phyloP scores from a whole-genome alignment of 225 moss, liverwort and hornwort species.

The Physcomitrium patens region DNA sequence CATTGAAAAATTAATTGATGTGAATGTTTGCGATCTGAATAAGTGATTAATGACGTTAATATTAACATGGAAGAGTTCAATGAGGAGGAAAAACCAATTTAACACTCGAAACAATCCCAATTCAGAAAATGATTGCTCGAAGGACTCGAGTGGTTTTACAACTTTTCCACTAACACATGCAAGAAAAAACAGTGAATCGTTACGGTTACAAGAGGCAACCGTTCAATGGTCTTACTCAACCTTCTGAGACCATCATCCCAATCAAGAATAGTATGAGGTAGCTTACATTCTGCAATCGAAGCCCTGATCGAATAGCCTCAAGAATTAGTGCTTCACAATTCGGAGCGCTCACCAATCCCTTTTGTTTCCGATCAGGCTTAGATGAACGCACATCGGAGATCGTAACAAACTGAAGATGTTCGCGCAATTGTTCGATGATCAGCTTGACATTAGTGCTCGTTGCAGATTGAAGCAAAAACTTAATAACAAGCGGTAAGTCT shows the following conservation, averaged over 20 bases:
- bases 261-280: slow-evolving; percentile 6
- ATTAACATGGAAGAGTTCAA: neutral
- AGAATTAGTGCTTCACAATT: slow-evolving; percentile 87
- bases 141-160: slow-evolving; percentile 11
- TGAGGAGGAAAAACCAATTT: no score
- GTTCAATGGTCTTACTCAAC: neutral
- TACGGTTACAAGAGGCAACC: slow-evolving; percentile 1
- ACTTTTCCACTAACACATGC: slow-evolving; percentile 5
- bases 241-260: neutral
- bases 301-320: slow-evolving; percentile 86
- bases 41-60: neutral
- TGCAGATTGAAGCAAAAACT: slow-evolving; percentile 84
- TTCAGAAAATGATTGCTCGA: slow-evolving; percentile 1
- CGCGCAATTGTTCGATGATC: slow-evolving; percentile 75
- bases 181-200: slow-evolving; percentile 5
- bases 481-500: slow-evolving; percentile 86
- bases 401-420: slow-evolving; percentile 80
- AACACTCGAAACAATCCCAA: no score
- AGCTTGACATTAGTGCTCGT: slow-evolving; percentile 65
- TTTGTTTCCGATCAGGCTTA: slow-evolving; percentile 82
- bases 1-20: neutral
- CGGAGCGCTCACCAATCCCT: slow-evolving; percentile 72
- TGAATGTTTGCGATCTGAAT: slow-evolving; percentile 9
- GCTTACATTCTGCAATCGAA: slow-evolving; percentile 89
- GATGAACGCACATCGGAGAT: slow-evolving; percentile 76